A percentile compares a stretch with the other conserved stretches of the same genome.
Conservation (phyloP, 106 monocot genomes). For the Phalaenopsis aphrodite region DNA sequence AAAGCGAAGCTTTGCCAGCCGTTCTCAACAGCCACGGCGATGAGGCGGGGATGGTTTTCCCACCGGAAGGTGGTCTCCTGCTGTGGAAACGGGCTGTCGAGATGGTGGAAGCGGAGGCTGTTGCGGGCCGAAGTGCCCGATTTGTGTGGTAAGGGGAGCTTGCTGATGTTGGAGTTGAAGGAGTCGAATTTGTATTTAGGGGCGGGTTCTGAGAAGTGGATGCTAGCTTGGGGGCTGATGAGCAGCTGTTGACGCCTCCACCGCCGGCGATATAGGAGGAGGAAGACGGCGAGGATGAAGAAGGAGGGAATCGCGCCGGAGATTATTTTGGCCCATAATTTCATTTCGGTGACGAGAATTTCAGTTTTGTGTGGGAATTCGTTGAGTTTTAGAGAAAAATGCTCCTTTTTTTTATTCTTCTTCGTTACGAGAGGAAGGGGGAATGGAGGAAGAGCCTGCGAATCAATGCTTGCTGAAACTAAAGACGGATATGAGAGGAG, state of each 20-base stretch:
- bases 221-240: background rate
- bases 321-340: conserved; percentile 21
- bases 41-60: conserved; percentile 43
- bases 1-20: conserved; percentile 73
- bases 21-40: conserved; percentile 36
- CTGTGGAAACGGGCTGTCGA: background rate
- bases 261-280: conserved; percentile 1
- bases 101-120: conserved; percentile 20
- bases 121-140: background rate
- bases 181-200: conserved; percentile 5
- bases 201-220: background rate
- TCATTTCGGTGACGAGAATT: conserved; percentile 14
- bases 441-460: no score
- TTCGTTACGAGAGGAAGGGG: no score
- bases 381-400: no score
- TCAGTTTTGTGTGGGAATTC: no score
- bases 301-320: conserved; percentile 17
- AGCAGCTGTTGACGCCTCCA: conserved; percentile 1
- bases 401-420: no score
- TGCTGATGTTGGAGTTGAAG: conserved; percentile 17
- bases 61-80: conserved; percentile 28
- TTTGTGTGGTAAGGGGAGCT: conserved; percentile 14
- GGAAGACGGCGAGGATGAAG: conserved; percentile 8
- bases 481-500: no score
- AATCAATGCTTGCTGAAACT: no score